Base-by-base conservation (phyloP, 352 stramenopile species). In the Hyaloperonospora brassicae region DNA sequence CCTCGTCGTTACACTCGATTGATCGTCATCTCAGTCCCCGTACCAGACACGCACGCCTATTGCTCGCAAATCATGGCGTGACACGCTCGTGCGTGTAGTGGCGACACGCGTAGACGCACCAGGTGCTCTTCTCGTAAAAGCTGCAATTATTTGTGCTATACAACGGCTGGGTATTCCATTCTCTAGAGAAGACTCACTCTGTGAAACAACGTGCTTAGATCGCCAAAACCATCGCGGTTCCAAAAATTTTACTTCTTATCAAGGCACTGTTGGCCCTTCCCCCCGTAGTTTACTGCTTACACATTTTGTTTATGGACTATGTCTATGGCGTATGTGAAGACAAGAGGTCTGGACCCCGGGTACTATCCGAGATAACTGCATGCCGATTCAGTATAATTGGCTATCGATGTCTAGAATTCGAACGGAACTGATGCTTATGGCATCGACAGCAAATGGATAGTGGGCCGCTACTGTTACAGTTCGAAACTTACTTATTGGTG, bases 401-500 rank as follows among this genome's bases (percentile, higher is more conserved):
- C 9, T 34, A 2, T 0, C 41, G 41, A 10, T 47, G 9, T 22
- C 41, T 5, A 34, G 41, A n/a, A 13, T 47, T 47, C 41, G 3
- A 21, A 31, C 22, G 22, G 41, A 47, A 47, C 2, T 47, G 22
- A 47, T 47, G 21, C 30, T 22, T 47, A 47, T 47, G 21, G n/a
- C 41, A 22, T 6, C 2, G 2, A 47, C 41, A 34, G 41, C 36
- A 34, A 22, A 34, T 34, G 41, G 41, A 6, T 9, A 47, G 3
- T 47, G 41, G 10, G 41, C 22, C 14, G 17, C 41, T 47, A 47
- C 41, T 17, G 22, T 34, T 3, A 34, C 41, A 17, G 14, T 5
- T 4, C 8, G 41, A 34, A 10, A 47, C 12, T 47, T 47, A 47
- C 6, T 47, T 4, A 47, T 47, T 9, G 41, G 41, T 12, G 41